Conservation (phyloP, 495 filamentous ascomycete genomes). For the Parachaetomium inaequale region DNA sequence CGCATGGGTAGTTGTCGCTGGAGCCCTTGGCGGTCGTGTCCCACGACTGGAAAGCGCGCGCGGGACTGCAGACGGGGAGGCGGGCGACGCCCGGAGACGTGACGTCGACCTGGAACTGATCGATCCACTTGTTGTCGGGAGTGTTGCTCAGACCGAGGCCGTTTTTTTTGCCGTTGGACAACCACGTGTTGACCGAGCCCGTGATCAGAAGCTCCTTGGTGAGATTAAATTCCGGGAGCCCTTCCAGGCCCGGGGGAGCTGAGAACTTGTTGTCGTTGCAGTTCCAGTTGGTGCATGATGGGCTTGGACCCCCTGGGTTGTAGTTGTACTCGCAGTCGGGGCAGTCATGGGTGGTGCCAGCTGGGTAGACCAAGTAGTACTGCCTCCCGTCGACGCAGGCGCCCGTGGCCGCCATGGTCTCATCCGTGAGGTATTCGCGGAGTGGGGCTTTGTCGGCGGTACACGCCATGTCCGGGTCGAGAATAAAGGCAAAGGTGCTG, state of each 20-base stretch:
- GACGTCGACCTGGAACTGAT: constrained; percentile 26
- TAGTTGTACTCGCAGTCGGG: neutral
- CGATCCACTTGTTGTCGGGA: constrained; percentile 17
- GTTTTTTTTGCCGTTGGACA: constrained; percentile 32
- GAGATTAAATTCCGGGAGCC: constrained; percentile 20
- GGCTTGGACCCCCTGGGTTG: neutral
- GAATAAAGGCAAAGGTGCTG: constrained; percentile 28
- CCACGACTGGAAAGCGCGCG: constrained; percentile 26
- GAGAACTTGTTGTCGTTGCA: constrained; percentile 23
- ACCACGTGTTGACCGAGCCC: constrained; percentile 33
- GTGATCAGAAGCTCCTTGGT: constrained; percentile 27
- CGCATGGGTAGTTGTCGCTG: constrained; percentile 14
- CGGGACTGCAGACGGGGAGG: constrained; percentile 34
- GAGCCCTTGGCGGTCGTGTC: neutral
- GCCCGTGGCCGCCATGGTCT: constrained; percentile 20
- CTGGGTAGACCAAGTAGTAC: constrained; percentile 33
- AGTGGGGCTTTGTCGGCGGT: constrained; percentile 17
- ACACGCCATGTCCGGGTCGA: constrained; percentile 35
- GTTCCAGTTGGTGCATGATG: no score
- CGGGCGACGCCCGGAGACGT: constrained; percentile 32
- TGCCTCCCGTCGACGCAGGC: constrained; percentile 27
- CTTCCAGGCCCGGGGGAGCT: constrained; percentile 26
- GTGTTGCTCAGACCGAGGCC: constrained; percentile 24
- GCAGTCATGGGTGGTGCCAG: constrained; percentile 6
- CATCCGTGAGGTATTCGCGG: constrained; percentile 23